These are phyloP conservation scores for Typha latifolia DNA, from an alignment of 176 grass and related monocot genomes.

Conservation along the genomic window DNA sequence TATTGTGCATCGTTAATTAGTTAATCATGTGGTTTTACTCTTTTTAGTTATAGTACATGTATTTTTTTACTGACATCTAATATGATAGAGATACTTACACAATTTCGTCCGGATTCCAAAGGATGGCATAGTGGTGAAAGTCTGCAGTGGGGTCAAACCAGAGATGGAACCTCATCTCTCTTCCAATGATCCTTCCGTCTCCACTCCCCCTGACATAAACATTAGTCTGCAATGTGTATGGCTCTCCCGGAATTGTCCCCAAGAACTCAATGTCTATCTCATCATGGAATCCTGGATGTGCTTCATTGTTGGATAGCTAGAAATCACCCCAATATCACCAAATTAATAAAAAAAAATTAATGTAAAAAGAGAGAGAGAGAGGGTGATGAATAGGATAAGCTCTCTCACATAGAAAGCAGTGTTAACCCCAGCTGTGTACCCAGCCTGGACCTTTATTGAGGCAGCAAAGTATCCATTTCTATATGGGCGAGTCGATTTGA, in stretches of 20 bases:
- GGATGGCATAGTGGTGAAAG: conserved; percentile 65
- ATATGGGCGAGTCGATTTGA: conserved; percentile 59
- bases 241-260: conserved; percentile 61
- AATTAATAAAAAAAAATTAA: no score
- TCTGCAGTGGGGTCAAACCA: conserved; percentile 65
- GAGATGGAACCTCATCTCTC: conserved; percentile 85
- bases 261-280: conserved; percentile 84
- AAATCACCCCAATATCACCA: not conserved
- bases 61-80: no score
- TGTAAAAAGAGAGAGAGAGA: no score
- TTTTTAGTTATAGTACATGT: no score
- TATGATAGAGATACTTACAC: conserved; percentile 21
- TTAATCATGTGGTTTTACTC: no score
- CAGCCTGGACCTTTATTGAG: conserved; percentile 68
- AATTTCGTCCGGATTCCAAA: conserved; percentile 80
- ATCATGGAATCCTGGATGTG: conserved; percentile 60
- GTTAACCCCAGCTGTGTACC: conserved; percentile 89
- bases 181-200: conserved; percentile 46
- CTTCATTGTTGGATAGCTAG: conserved; percentile 62
- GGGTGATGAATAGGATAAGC: no score
- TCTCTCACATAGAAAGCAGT: conserved; percentile 67
- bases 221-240: conserved; percentile 85
- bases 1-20: no score
- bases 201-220: conserved; percentile 79
- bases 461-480: conserved; percentile 79